phyloP scores from a whole-genome alignment of 2,329 filamentous ascomycete species.

The Colletotrichum simmondsii region DNA sequence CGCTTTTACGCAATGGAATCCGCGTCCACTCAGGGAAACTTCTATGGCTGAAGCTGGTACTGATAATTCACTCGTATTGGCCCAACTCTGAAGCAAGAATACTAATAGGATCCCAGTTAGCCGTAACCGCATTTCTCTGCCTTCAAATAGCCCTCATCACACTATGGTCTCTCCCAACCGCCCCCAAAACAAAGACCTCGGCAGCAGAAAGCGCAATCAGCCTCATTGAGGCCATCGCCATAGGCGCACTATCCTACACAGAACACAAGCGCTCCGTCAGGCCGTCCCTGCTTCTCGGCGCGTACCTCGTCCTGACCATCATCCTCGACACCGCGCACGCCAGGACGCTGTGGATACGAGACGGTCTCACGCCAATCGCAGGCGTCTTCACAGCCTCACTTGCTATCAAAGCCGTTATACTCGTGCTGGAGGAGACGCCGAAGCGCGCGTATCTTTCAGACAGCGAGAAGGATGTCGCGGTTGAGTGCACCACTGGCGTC shows the following conservation, averaged over 20 bases:
- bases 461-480: constrained; percentile 37
- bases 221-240: constrained; percentile 42
- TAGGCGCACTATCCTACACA: constrained; percentile 43
- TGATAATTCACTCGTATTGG: no score
- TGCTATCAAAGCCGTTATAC: constrained; percentile 40
- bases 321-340: constrained; percentile 46
- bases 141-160: constrained; percentile 40
- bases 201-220: constrained; percentile 42
- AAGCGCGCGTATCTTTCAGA: constrained; percentile 39
- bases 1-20: constrained; percentile 27
- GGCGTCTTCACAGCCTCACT: constrained; percentile 41
- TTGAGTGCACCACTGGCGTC: constrained; percentile 46
- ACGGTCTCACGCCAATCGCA: constrained; percentile 38
- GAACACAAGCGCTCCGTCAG: constrained; percentile 48
- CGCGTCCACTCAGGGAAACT: constrained; percentile 17
- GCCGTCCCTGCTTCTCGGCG: constrained; percentile 45
- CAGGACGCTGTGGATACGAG: constrained; percentile 47
- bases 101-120: constrained; percentile 31
- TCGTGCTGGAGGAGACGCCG: constrained; percentile 45
- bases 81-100: no score
- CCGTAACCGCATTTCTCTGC: constrained; percentile 20
- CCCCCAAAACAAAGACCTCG: constrained; percentile 40
- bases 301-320: constrained; percentile 45
- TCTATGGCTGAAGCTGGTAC: constrained; percentile 40
- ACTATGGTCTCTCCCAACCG: constrained; percentile 40